Percentiles rank a stretch among this genome's conserved stretches.
Conservation (phyloP, 2,329 filamentous ascomycete genomes). For the Fusarium verticillioides region DNA sequence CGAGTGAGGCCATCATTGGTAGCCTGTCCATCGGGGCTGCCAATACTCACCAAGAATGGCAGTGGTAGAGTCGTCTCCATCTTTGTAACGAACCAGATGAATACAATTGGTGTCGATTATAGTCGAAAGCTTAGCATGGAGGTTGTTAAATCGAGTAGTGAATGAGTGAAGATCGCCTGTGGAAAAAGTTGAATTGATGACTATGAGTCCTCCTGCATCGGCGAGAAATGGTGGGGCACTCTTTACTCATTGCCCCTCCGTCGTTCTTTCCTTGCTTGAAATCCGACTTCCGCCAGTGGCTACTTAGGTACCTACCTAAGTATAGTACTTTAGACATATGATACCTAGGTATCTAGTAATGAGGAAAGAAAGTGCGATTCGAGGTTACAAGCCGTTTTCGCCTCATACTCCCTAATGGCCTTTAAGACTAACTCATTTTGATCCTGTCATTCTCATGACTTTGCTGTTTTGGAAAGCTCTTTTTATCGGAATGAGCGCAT, state of each 20-base stretch:
- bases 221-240: slow-evolving; percentile 44
- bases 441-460: background rate
- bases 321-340: background rate
- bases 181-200: slow-evolving; percentile 44
- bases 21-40: slow-evolving; percentile 60
- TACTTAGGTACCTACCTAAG: background rate
- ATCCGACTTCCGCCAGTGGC: slow-evolving; percentile 34
- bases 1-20: slow-evolving; percentile 64
- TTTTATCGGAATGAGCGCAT: background rate
- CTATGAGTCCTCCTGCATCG: slow-evolving; percentile 46
- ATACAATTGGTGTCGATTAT: slow-evolving; percentile 18
- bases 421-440: background rate
- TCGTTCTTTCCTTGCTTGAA: slow-evolving; percentile 31
- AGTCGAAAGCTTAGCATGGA: background rate
- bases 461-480: background rate
- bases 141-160: slow-evolving; percentile 14
- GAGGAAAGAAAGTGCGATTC: background rate
- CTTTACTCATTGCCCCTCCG: slow-evolving; percentile 42
- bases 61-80: slow-evolving; percentile 75
- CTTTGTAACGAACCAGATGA: slow-evolving; percentile 29
- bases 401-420: background rate
- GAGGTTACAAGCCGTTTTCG: background rate
- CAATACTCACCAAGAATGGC: slow-evolving; percentile 70
- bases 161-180: slow-evolving; percentile 40
- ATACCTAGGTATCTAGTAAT: background rate